Base-by-base conservation (phyloP, 768 basidiomycete species). In the Xerocomellus intermedius region DNA sequence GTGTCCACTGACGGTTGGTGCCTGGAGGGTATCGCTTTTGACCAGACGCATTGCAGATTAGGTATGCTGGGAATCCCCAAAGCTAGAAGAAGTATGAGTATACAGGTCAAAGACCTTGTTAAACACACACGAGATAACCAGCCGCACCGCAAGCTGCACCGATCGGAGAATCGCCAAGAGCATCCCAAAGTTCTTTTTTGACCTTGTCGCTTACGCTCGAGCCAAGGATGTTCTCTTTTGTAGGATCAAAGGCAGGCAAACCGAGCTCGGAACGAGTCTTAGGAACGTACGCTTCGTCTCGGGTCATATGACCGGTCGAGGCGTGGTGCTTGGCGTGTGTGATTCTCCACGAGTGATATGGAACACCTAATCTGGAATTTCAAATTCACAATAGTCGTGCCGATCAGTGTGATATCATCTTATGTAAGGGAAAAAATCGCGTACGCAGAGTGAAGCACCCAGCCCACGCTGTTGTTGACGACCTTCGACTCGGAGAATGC, bases 301-400 rank as follows among this genome's bases (percentile, higher is more conserved):
- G 85, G 28, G 89, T 90, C 83, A 96, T 83, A 73, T 98, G 95
- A 16, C 81, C 90, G 5, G 94, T 97, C 0, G 89, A 87, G 16
- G 96, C 96, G 72, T 99, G 96, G 73, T 99, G 96, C 72, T 93
- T 91, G 26, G 82, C 92, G 69, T 98, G 96, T 5, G 86, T 87
- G 67, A 97, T 92, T 59, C 93, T 82, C 96, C 95, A 98, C 5
- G 93, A 91, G 68, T 98, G 94, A 75, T 93, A 99, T 5, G 96
- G 96, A 14, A 98, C 96, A 45, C 95, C 88, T 54, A 98, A 83
- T 49, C 91, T 92, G 58, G 32, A 64, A 57, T 58, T 57, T 55
- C 42, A 63, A 62, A 60, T 53, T 37, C 14, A 45, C 2, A 38
- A n/a, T 3, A 12, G 9, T 16, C 38, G 26, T 24, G 46, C 64